Conservation (phyloP, 768 basidiomycete species). For the Cubamyces sp. region DNA sequence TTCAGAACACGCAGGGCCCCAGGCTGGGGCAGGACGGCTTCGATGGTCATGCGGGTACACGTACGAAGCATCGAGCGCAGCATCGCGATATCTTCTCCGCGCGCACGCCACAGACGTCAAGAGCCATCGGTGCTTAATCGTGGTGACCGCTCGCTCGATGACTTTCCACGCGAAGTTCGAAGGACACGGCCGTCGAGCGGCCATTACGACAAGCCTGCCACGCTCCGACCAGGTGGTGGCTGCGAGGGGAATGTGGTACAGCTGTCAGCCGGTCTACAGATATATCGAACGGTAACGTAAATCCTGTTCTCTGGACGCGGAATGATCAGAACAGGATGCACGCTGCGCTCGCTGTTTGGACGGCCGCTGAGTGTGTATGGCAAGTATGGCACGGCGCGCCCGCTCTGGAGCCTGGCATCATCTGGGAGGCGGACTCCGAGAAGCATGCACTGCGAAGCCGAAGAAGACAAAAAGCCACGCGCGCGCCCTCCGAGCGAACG, state of each 20-base stretch:
- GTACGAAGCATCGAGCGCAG: slow-evolving; percentile 4
- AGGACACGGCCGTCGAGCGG: slow-evolving; percentile 3
- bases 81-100: background rate
- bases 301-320: slow-evolving; percentile 13
- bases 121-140: slow-evolving; percentile 5
- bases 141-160: slow-evolving; percentile 5
- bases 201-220: slow-evolving; percentile 19
- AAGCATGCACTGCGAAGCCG: background rate
- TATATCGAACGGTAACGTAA: slow-evolving; percentile 19
- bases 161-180: slow-evolving; percentile 21
- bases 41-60: slow-evolving; percentile 12
- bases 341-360: slow-evolving; percentile 12
- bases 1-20: slow-evolving; percentile 8
- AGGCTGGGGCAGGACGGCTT: background rate
- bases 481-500: background rate
- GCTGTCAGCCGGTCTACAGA: slow-evolving; percentile 19
- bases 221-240: slow-evolving; percentile 8
- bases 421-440: background rate
- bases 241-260: slow-evolving; percentile 12
- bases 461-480: slow-evolving; percentile 13
- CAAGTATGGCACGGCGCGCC: slow-evolving; percentile 5
- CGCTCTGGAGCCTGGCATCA: background rate
- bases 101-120: slow-evolving; percentile 11
- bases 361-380: slow-evolving; percentile 11
- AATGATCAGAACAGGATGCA: slow-evolving; percentile 21